Percentiles rank a stretch among this genome's conserved stretches.
phyloP scores from a whole-genome alignment of 345 rosid species.

The Dimocarpus longan region DNA sequence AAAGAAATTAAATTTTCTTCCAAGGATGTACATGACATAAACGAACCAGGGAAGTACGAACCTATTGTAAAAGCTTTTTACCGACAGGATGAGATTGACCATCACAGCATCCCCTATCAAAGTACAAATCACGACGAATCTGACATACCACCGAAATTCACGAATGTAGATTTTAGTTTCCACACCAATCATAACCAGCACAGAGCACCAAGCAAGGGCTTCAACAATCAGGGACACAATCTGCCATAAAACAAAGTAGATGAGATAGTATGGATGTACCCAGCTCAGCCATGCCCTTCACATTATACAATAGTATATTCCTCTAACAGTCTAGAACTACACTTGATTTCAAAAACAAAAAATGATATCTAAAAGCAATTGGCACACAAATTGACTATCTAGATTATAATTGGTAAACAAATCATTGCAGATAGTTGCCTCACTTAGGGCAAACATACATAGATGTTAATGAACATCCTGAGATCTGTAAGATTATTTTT shows the following conservation, averaged over 20 bases:
- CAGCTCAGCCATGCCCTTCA: not conserved
- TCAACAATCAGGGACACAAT: constrained; percentile 66
- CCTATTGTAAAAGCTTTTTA: constrained; percentile 74
- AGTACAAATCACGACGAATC: constrained; percentile 78
- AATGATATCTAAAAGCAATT: not conserved
- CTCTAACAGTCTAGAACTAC: not conserved
- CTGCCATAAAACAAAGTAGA: constrained; percentile 43
- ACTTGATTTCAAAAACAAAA: not conserved
- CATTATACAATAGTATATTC: not conserved
- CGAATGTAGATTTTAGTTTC: constrained; percentile 83
- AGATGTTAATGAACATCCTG: not conserved
- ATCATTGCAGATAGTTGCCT: not conserved
- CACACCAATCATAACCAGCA: constrained; percentile 65
- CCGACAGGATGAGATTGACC: constrained; percentile 74
- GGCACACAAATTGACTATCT: not conserved
- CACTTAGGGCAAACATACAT: not conserved
- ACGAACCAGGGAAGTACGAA: constrained; percentile 30
- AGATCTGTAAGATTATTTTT: not conserved
- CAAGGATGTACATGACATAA: not conserved
- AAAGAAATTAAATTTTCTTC: not conserved
- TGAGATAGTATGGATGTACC: constrained; percentile 15
- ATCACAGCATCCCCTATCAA: constrained; percentile 84
- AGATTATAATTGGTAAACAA: not conserved
- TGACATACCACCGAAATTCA: constrained; percentile 90
- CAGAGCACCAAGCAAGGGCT: constrained; percentile 84